phyloP scores from a whole-genome alignment of 768 basidiomycete genomes.

The Termitomyces sp. region DNA sequence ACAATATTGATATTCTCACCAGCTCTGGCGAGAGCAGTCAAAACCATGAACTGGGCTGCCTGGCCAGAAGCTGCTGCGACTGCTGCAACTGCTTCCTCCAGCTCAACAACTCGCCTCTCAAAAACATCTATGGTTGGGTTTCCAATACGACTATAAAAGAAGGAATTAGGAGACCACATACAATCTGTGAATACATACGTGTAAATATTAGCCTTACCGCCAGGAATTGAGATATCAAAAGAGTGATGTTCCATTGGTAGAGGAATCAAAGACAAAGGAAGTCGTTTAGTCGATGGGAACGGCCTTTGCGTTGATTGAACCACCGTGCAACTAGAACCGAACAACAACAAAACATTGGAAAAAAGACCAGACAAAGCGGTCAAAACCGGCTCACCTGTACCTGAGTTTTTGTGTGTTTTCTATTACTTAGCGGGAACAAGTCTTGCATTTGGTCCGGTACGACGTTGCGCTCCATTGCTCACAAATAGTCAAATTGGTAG shows the following conservation, averaged over 20 bases:
- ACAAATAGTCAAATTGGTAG: background rate
- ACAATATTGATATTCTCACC: slow-evolving; percentile 75
- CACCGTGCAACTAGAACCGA: slow-evolving; percentile 53
- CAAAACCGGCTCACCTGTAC: slow-evolving; percentile 4
- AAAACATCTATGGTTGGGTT: slow-evolving; percentile 40
- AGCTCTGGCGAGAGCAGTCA: slow-evolving; percentile 40
- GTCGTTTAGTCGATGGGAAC: slow-evolving; percentile 58
- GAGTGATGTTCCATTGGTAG: slow-evolving; percentile 28
- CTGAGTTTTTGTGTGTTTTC: slow-evolving; percentile 43
- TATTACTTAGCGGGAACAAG: slow-evolving; percentile 19
- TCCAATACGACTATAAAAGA: slow-evolving; percentile 8
- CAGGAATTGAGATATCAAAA: slow-evolving; percentile 5
- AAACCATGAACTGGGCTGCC: slow-evolving; percentile 56
- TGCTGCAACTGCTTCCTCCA: slow-evolving; percentile 61
- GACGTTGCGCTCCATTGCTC: slow-evolving; percentile 10
- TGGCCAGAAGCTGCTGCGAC: slow-evolving; percentile 56
- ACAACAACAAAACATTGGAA: background rate
- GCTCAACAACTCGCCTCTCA: slow-evolving; percentile 57
- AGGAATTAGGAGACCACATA: background rate
- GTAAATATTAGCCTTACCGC: slow-evolving; percentile 10
- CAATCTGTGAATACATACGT: background rate
- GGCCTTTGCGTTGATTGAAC: slow-evolving; percentile 54
- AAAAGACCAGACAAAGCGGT: background rate
- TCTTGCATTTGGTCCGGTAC: slow-evolving; percentile 9
- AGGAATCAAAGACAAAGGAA: slow-evolving; percentile 52